Evolutionary conservation across 2,329 filamentous ascomycete genomes (phyloP).

Genomic region (Trichophyton simii): DNA sequence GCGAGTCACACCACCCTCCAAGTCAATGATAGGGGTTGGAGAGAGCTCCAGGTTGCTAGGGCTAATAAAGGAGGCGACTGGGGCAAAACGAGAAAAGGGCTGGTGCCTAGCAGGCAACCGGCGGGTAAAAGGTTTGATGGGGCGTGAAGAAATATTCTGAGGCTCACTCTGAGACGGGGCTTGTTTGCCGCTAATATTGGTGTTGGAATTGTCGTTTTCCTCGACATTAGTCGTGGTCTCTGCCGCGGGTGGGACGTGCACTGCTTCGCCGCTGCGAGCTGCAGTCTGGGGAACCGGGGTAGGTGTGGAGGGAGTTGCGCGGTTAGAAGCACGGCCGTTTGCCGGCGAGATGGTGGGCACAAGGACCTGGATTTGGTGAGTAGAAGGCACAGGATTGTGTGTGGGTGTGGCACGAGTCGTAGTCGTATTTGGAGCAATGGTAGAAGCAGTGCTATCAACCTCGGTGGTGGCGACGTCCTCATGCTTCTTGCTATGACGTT

Average conservation of each 20-base stretch:
- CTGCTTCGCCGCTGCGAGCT: background rate
- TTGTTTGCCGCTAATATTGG: background rate
- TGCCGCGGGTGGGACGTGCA: background rate
- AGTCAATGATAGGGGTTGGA: background rate
- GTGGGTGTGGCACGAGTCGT: background rate
- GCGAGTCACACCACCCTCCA: background rate
- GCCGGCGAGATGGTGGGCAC: background rate
- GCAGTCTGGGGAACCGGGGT: background rate
- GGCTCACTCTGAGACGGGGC: constrained; percentile 5
- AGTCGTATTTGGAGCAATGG: background rate
- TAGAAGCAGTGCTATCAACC: background rate
- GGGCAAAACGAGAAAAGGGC: background rate
- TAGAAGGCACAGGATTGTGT: background rate
- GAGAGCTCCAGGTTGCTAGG: background rate
- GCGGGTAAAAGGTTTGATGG: background rate
- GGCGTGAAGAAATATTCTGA: background rate
- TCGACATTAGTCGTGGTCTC: background rate
- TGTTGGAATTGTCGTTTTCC: background rate
- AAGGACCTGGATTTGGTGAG: background rate
- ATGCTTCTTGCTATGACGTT: background rate
- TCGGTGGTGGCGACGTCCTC: background rate
- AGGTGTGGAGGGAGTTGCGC: background rate
- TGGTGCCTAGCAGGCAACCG: background rate
- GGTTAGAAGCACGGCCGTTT: background rate
- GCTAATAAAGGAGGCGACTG: constrained; percentile 1